Percentiles rank a stretch among this genome's conserved stretches.
Conservation (phyloP, 139 green algal species). For the Coelastrella sp. region DNA sequence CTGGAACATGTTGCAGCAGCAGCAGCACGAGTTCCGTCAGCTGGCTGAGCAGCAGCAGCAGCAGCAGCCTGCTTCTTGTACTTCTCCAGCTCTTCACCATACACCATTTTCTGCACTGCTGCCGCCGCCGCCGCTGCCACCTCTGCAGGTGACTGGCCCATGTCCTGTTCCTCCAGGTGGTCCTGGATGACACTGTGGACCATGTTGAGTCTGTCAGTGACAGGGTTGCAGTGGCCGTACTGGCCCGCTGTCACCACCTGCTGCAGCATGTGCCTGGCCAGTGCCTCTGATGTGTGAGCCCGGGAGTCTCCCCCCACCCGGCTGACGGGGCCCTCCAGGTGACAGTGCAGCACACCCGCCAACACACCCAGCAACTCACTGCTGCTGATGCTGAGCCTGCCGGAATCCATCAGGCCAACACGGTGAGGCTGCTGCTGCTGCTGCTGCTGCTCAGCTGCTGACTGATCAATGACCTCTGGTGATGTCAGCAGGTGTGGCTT, state of each 20-base stretch:
- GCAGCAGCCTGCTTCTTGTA: neutral
- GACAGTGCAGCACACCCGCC: neutral
- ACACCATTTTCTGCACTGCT: neutral
- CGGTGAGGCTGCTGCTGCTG: neutral
- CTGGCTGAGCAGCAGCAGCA: neutral
- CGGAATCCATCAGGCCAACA: neutral
- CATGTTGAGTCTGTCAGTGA: neutral
- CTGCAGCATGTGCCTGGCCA: neutral
- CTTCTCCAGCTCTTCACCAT: neutral
- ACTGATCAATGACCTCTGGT: neutral
- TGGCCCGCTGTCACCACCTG: neutral
- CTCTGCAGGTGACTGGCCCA: neutral
- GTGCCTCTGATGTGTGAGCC: neutral
- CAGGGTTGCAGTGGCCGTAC: conserved; percentile 2
- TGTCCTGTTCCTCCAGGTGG: neutral
- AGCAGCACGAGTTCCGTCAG: neutral
- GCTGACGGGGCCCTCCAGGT: neutral
- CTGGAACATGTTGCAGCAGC: too few species aligned
- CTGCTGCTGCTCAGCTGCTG: neutral
- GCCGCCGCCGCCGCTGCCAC: neutral
- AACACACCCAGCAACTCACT: neutral
- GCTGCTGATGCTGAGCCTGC: neutral
- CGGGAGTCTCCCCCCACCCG: neutral
- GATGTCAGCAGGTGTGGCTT: too few species aligned
- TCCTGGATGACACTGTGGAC: neutral